These are phyloP conservation scores for Podaxis sp. DNA, from an alignment of 768 basidiomycete genomes.

Conservation along the genomic window DNA sequence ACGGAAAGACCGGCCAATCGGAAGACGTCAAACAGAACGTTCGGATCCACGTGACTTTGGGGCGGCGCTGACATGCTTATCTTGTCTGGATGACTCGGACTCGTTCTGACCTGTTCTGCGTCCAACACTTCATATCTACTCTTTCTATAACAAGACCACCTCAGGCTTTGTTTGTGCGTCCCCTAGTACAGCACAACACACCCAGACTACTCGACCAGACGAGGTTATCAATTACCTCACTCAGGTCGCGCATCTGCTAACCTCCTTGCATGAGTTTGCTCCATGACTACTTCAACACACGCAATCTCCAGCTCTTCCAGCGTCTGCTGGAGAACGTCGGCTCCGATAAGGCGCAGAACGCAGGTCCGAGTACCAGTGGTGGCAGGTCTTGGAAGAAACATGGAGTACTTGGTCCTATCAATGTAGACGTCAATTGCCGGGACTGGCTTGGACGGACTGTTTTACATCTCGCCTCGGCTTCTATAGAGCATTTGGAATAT, in stretches of 20 bases:
- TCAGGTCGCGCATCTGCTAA: not conserved
- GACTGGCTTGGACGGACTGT: conserved; percentile 76
- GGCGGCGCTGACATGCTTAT: not conserved
- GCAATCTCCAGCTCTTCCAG: conserved; percentile 76
- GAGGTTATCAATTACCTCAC: not conserved
- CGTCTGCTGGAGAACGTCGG: conserved; percentile 58
- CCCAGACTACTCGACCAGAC: conserved; percentile 1
- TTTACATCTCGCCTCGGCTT: conserved; percentile 77
- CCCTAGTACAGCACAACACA: not conserved
- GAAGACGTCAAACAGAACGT: not conserved
- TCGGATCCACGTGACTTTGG: not conserved
- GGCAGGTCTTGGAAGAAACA: conserved; percentile 59
- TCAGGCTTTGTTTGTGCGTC: not conserved
- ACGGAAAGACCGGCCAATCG: not conserved
- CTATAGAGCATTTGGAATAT: conserved; percentile 73
- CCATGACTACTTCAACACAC: conserved; percentile 72
- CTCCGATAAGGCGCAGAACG: conserved; percentile 35
- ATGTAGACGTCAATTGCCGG: conserved; percentile 65
- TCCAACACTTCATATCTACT: not conserved
- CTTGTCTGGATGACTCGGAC: not conserved
- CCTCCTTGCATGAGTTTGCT: conserved; percentile 74
- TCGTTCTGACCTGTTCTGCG: not conserved
- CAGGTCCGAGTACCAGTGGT: conserved; percentile 43
- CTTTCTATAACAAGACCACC: not conserved
- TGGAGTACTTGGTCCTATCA: conserved; percentile 36